phyloP scores from a whole-genome alignment of 1,139 yeast species.

The Kurtzmaniella quercitrusa region DNA sequence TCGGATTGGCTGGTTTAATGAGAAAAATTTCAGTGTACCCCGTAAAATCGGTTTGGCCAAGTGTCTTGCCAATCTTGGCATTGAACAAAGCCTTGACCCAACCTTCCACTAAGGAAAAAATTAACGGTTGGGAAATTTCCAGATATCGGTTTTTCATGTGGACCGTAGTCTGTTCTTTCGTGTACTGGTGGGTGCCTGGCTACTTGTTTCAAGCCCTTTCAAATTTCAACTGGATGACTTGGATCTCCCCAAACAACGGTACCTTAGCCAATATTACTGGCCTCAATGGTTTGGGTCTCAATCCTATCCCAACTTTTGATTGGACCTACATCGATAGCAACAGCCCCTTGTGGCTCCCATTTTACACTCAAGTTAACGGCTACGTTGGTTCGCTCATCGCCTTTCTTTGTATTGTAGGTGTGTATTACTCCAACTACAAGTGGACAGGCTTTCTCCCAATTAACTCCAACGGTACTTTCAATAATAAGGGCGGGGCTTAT shows the following conservation, averaged over 20 bases:
- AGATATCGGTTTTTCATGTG: constrained; percentile 28
- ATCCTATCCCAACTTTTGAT: constrained; percentile 53
- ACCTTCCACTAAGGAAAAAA: constrained; percentile 36
- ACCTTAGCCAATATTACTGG: constrained; percentile 57
- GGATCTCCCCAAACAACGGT: constrained; percentile 30
- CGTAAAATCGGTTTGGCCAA: constrained; percentile 53
- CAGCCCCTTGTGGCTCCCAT: constrained; percentile 37
- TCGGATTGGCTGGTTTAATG: constrained; percentile 60
- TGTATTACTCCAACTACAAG: constrained; percentile 48
- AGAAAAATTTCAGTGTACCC: constrained; percentile 58
- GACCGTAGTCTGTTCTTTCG: constrained; percentile 19
- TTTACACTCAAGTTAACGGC: constrained; percentile 39
- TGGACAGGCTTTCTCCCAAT: constrained; percentile 55
- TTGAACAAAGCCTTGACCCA: constrained; percentile 48
- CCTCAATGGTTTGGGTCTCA: constrained; percentile 52
- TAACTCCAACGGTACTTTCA: constrained; percentile 41
- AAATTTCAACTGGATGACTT: constrained; percentile 34
- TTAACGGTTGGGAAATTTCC: constrained; percentile 35
- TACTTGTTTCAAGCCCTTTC: constrained; percentile 30
- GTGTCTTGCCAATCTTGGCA: constrained; percentile 51
- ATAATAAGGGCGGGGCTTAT: constrained; percentile 44
- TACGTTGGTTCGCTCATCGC: constrained; percentile 42
- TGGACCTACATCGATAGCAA: constrained; percentile 33
- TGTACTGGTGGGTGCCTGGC: constrained; percentile 33
- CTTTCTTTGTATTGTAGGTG: constrained; percentile 37